Base-by-base conservation (phyloP, 805 yeast genomes). In the Cyberlindnera maritima region DNA sequence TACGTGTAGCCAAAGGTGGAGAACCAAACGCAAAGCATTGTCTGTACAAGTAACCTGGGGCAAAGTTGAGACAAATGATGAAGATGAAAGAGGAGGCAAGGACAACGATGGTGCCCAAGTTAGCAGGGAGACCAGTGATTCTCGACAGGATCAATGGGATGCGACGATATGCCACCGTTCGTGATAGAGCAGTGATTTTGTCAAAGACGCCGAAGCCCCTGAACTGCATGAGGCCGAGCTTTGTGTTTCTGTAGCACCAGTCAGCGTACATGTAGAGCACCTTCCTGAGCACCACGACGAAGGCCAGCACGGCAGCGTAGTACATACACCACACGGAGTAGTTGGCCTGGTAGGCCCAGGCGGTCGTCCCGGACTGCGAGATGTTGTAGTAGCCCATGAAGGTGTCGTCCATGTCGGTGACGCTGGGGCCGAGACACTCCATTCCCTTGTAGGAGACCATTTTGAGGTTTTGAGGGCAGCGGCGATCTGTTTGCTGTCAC, bases 21-120 rank as follows among this genome's bases (percentile, higher is more conserved):
- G 80, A 68, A 2, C 84, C 85, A 59, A 78, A 79, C 0, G 79
- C 80, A 4, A 62, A 31, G 57, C 85, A 80, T 0, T 63, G 77
- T 46, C 83, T 62, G 50, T 74, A 75, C 71, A 75, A 77, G 40
- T 69, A 69, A 43, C 72, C 77, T 7, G 83, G 83, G 59, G 68
- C 56, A 29, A 70, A 68, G 17, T 62, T 47, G 48, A 61, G 62
- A 14, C 66, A 58, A 8, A 68, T 36, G 7, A 61, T 39, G 50
- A 72, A 74, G 34, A 72, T 58, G 44, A 57, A 60, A 42, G 63
- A 69, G 18, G 61, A 56, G 2, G 41, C 47, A 47, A 79, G 36
- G 44, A 67, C 29, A 55, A 64, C 2, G 56, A 68, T 29, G 46
- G 70, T 54, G 43, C 69, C 70, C 55, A 69, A 45, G 41, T 78